Evolutionary conservation across 1,284 basidiomycete species (phyloP), one percentile per base, ranked within the genome.

Genomic region (Schizophyllum commune): DNA sequence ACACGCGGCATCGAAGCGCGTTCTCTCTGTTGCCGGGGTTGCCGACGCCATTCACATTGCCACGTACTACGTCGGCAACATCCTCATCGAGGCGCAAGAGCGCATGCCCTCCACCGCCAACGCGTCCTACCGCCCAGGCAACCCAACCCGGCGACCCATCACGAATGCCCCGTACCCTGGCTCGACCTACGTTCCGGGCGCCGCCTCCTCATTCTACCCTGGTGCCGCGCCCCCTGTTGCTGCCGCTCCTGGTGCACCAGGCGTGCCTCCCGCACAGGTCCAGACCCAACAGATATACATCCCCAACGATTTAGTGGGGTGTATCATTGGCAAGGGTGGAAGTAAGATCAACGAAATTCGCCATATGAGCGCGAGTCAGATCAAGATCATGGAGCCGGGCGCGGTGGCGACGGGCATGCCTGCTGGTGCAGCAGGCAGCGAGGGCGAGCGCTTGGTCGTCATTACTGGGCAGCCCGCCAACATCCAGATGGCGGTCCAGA

Each of bases 1-100:
- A 67, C 58, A 64, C 61, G 57, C 56, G 60, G 61, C 63, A 58
- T 58, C 55, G 5, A 72, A 96, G 92, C 92, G 95, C 62, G 94
- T 99, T 22, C 81, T 99, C 61, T 97, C 94, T 66, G 96, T 99
- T 56, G 95, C 96, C 47, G 97, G 97, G 60, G 97, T 99, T 53
- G 97, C 97, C n/a, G 97, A 99, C 74, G 97, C 97, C 19, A 96
- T 99, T 62, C 97, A 99, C 75, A 99, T 99, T 66, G 97, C 97
- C 32, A 98, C 97, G 5, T 99, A 98, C 78, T 98, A 99, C 73
- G 96, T 98, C 63, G 96, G 96, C 59, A 96, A 94, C 66, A 97
- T 98, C 67, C 85, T 98, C 62, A 90, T 98, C 66, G 96, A 98
- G 74, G 94, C 94, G 56, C 92, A 96, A 73, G 94, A 96, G 69